Conservation (phyloP, 2,329 filamentous ascomycete genomes). For the Zymoseptoria brevis region DNA sequence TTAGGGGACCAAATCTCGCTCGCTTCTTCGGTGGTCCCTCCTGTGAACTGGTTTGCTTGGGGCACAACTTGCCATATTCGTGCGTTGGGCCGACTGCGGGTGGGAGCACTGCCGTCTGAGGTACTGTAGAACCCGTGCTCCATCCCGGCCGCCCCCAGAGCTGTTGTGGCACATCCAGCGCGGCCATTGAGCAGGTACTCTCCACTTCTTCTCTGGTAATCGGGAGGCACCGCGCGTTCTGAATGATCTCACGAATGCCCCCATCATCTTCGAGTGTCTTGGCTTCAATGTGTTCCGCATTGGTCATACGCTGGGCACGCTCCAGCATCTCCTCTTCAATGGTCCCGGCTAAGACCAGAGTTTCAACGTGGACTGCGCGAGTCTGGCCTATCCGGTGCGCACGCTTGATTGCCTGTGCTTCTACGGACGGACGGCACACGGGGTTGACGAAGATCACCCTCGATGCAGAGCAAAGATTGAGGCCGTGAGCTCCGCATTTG, state of each 20-base stretch:
- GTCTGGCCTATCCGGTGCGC: constrained; percentile 80
- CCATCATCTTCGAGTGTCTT: constrained; percentile 52
- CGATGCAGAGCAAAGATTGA: constrained; percentile 77
- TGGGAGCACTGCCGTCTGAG: background rate
- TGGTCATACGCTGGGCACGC: constrained; percentile 66
- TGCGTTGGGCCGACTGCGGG: background rate
- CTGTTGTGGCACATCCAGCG: constrained; percentile 34
- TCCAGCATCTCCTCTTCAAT: constrained; percentile 79
- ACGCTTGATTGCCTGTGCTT: constrained; percentile 86
- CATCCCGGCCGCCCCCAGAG: constrained; percentile 37
- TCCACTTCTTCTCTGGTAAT: constrained; percentile 29
- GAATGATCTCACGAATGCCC: constrained; percentile 52
- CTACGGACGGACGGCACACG: constrained; percentile 72
- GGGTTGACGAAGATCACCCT: constrained; percentile 85
- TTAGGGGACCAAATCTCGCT: background rate
- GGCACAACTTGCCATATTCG: background rate
- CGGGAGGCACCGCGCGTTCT: constrained; percentile 45
- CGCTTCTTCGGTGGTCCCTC: background rate
- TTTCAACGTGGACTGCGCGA: constrained; percentile 74
- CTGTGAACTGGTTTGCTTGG: background rate
- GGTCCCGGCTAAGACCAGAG: constrained; percentile 68
- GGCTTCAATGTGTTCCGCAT: constrained; percentile 46
- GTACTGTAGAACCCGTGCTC: background rate
- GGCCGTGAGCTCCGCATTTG: constrained; percentile 76
- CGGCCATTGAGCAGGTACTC: constrained; percentile 34